Base-by-base conservation (phyloP, 78 protist genomes). In the Cavenderia fasciculata region DNA sequence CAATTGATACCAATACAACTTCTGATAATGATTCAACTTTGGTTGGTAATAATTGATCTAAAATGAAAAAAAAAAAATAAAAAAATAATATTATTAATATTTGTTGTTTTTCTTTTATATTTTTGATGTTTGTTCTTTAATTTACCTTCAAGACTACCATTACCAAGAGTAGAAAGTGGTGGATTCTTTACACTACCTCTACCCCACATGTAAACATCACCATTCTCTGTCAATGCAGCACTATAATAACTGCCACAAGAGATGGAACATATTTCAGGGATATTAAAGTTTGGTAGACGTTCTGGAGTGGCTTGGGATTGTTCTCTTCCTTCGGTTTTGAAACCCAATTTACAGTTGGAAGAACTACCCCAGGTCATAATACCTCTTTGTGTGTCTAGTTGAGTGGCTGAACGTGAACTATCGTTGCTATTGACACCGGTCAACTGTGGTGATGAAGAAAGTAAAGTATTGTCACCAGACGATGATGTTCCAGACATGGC, bases 171-270 rank as follows among this genome's bases (percentile, higher is more conserved):
- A 27, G 87, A 52, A 23, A 63, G 25, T 0, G 61, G 65, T 47
- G 74, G 74, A 4, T 38, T 79, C 63, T 79, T 79, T 7, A 79
- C 88, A 0, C 66, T 41, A 11, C 88, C 88, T 18, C 88, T 21
- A 7, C 88, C 88, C 88, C 88, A 79, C 36, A 66, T 43, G 29
- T 66, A 79, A 11, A 79, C 88, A 40, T 66, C 76, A 29, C 88
- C 88, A 49, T 66, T 47, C 68, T 79, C 88, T 14, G 88, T 79
- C 33, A 79, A 40, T 14, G 21, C 68, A 27, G 88, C 76, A 21
- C 57, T 34, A 31, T 65, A 79, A 54, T 79, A 79, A 21, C 75
- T 63, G 40, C 88, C 88, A 63, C 54, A 79, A 8, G 76, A 65
- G 12, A 79, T 79, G 0, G 57, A 36, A 10, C 71, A 59, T 40